Percentiles rank a stretch among this genome's conserved stretches.
These are phyloP conservation scores for Rhizopus microsporus DNA, from an alignment of 371 early-diverging fungal species.

Conservation along the genomic window DNA sequence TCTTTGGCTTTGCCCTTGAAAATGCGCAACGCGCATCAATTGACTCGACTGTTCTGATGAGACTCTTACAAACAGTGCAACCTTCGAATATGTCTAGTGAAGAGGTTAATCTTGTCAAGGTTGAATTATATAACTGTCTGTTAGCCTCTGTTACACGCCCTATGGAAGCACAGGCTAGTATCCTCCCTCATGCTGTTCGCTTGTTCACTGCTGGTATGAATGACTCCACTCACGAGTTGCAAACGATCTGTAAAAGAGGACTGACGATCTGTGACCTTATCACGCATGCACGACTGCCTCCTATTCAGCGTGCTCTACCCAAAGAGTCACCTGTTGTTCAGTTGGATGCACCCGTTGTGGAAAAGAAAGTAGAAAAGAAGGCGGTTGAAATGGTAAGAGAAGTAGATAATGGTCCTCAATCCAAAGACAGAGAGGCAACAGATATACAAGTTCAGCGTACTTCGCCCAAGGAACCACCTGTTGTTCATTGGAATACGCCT, in stretches of 20 bases:
- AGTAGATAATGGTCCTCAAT: not conserved
- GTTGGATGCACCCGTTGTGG: constrained; percentile 20
- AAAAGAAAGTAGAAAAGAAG: constrained; percentile 11
- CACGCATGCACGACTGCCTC: constrained; percentile 61
- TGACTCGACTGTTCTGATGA: constrained; percentile 31
- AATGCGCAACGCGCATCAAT: constrained; percentile 23
- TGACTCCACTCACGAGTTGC: constrained; percentile 41
- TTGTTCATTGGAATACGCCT: not conserved
- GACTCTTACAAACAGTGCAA: constrained; percentile 32
- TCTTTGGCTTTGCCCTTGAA: constrained; percentile 40
- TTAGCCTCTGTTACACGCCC: constrained; percentile 43
- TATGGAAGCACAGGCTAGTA: constrained; percentile 41
- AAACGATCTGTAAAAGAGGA: constrained; percentile 46
- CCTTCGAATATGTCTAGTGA: constrained; percentile 21
- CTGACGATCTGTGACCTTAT: constrained; percentile 60
- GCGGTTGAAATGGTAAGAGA: not conserved
- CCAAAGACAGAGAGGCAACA: not conserved
- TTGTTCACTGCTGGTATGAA: constrained; percentile 46
- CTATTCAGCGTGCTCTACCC: constrained; percentile 52
- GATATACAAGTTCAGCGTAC: not conserved
- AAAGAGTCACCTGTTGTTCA: constrained; percentile 18
- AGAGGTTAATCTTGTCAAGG: constrained; percentile 24
- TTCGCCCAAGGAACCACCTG: not conserved
- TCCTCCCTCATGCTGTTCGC: constrained; percentile 43
- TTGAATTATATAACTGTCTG: constrained; percentile 39